Conservation (phyloP, 1,284 basidiomycete genomes). For the Cronartium quercuum region DNA sequence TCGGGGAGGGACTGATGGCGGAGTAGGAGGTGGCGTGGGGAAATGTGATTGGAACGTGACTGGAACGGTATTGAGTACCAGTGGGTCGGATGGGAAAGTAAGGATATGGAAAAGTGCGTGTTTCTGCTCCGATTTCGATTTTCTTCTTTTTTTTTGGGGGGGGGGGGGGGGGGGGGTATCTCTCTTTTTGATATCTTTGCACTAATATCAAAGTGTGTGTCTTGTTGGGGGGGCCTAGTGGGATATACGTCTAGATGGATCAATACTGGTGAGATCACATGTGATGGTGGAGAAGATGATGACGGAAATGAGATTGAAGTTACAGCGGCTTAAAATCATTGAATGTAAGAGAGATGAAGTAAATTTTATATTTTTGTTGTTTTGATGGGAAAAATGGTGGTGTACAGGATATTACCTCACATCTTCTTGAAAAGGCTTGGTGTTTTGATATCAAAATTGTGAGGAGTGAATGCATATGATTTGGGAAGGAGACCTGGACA, state of each 20-base stretch:
- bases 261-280: conserved; percentile 27
- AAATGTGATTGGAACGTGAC: conserved; percentile 66
- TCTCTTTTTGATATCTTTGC: neutral
- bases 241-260: conserved; percentile 31
- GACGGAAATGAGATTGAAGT: neutral
- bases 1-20: neutral
- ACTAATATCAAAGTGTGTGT: neutral
- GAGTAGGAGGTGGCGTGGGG: conserved; percentile 34
- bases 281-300: conserved; percentile 2
- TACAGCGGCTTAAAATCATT: neutral
- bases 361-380: too few species aligned
- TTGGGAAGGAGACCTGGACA: too few species aligned
- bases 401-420: too few species aligned
- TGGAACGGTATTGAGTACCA: conserved; percentile 78
- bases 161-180: neutral
- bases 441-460: too few species aligned
- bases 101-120: conserved; percentile 65
- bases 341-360: too few species aligned
- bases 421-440: too few species aligned
- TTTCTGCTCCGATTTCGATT: neutral
- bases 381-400: too few species aligned
- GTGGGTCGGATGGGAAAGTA: conserved; percentile 80
- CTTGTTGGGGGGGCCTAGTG: too few species aligned
- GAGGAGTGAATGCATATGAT: too few species aligned
- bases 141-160: neutral